These are phyloP conservation scores for Heritiera fomes DNA, from an alignment of 345 rosid species.

Conservation along the genomic window DNA sequence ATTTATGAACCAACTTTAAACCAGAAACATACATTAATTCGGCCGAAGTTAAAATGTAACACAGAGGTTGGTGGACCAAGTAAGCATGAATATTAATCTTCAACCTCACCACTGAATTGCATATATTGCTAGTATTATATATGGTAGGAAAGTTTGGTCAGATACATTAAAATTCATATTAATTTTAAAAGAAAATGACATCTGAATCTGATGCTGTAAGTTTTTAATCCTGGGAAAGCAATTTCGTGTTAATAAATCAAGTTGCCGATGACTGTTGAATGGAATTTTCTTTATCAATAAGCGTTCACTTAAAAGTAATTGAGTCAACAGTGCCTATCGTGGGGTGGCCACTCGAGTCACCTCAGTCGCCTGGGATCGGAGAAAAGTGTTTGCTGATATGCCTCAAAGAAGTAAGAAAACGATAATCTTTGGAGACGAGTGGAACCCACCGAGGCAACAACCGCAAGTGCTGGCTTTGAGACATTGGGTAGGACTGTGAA, in stretches of 20 bases:
- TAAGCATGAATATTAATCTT: background rate
- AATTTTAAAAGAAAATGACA: background rate
- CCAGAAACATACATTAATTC: background rate
- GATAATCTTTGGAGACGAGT: background rate
- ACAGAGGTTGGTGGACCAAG: background rate
- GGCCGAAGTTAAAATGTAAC: background rate
- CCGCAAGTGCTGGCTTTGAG: background rate
- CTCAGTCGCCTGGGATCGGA: background rate
- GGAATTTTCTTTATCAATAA: background rate
- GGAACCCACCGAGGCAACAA: background rate
- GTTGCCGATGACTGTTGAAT: background rate
- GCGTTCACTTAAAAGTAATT: background rate
- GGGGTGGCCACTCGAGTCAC: background rate
- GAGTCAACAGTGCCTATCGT: background rate
- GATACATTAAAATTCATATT: background rate
- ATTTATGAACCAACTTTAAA: constrained; percentile 3
- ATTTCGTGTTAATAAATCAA: background rate
- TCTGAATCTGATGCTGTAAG: background rate
- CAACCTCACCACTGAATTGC: too few relatives aligned
- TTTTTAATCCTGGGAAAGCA: background rate
- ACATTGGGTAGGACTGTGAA: background rate
- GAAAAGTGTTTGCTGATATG: background rate
- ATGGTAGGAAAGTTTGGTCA: background rate
- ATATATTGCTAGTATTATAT: too few relatives aligned
- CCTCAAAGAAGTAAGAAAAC: background rate